phyloP scores from a whole-genome alignment of 495 filamentous ascomycete species.

The Thozetella sp. region DNA sequence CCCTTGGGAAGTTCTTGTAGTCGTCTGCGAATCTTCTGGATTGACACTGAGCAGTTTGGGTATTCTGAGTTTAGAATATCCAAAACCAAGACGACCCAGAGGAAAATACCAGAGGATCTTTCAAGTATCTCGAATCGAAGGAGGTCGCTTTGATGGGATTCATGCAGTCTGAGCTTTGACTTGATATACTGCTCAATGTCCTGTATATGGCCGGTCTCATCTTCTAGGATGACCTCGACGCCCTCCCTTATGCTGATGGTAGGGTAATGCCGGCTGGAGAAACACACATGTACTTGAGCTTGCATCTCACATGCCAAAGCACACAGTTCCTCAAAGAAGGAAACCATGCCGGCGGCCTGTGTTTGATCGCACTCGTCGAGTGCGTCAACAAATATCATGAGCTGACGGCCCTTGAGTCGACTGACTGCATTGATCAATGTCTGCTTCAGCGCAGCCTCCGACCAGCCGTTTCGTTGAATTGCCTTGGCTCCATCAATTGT shows the following conservation, averaged over 20 bases:
- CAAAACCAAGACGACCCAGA: slow-evolving; percentile 47
- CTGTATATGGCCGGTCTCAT: slow-evolving; percentile 13
- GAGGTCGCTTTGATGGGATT: slow-evolving; percentile 19
- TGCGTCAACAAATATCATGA: slow-evolving; percentile 35
- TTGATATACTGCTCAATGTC: slow-evolving; percentile 20
- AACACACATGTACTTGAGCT: slow-evolving; percentile 30
- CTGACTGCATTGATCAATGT: slow-evolving; percentile 4
- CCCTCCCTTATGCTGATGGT: slow-evolving; percentile 37
- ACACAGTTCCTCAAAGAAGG: slow-evolving; percentile 31
- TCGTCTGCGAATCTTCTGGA: slow-evolving; percentile 9
- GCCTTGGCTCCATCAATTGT: slow-evolving; percentile 8
- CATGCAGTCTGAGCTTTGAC: slow-evolving; percentile 9
- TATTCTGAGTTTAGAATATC: slow-evolving; percentile 41
- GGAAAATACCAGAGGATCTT: slow-evolving; percentile 43
- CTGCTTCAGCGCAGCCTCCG: slow-evolving; percentile 11
- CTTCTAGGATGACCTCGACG: slow-evolving; percentile 20
- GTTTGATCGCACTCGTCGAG: slow-evolving; percentile 37
- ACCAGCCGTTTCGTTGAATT: slow-evolving; percentile 11
- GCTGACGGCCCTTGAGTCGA: slow-evolving; percentile 5
- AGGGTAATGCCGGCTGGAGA: slow-evolving; percentile 55
- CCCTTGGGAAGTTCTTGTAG: slow-evolving; percentile 21
- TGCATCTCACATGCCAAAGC: slow-evolving; percentile 3
- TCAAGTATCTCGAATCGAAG: slow-evolving; percentile 26
- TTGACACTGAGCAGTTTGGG: slow-evolving; percentile 9
- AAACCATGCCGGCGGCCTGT: slow-evolving; percentile 30